Percentiles rank a stretch among this genome's conserved stretches.
Evolutionary conservation across 257 asterid genomes (phyloP).

Genomic region (Vinca minor): DNA sequence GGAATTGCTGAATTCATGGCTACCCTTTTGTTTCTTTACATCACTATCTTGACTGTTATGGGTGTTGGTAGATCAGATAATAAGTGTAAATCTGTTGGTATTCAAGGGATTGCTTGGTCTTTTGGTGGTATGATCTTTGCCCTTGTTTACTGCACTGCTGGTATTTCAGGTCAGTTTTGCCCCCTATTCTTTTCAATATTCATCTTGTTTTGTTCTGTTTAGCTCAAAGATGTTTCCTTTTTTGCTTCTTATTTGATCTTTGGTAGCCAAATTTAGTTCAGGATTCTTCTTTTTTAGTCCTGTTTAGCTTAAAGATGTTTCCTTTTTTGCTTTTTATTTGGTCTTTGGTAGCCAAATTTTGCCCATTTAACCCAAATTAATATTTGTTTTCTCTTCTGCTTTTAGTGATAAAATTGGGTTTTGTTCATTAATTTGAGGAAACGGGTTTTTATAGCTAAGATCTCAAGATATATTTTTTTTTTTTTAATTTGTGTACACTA

Average conservation of each 20-base stretch:
- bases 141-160: slow-evolving; percentile 68
- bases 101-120: slow-evolving; percentile 71
- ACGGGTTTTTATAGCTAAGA: not conserved
- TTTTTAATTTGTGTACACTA: no score
- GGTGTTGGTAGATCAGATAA: slow-evolving; percentile 30
- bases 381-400: not conserved
- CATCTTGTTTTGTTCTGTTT: no score
- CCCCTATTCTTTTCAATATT: no score
- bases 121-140: slow-evolving; percentile 73
- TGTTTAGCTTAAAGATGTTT: not conserved
- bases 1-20: slow-evolving; percentile 66
- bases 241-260: not conserved
- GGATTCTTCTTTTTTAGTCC: not conserved
- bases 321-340: not conserved
- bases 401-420: not conserved
- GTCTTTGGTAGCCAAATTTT: not conserved
- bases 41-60: slow-evolving; percentile 53
- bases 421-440: not conserved
- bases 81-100: slow-evolving; percentile 52
- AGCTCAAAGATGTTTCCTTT: not conserved
- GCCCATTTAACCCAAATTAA: not conserved
- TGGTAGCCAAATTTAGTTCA: not conserved
- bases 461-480: no score
- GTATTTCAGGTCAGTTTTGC: slow-evolving; percentile 39
- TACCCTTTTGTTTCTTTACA: slow-evolving; percentile 56